Base-by-base conservation (phyloP, 495 filamentous ascomycete genomes). In the Aspergillus kassunensis region DNA sequence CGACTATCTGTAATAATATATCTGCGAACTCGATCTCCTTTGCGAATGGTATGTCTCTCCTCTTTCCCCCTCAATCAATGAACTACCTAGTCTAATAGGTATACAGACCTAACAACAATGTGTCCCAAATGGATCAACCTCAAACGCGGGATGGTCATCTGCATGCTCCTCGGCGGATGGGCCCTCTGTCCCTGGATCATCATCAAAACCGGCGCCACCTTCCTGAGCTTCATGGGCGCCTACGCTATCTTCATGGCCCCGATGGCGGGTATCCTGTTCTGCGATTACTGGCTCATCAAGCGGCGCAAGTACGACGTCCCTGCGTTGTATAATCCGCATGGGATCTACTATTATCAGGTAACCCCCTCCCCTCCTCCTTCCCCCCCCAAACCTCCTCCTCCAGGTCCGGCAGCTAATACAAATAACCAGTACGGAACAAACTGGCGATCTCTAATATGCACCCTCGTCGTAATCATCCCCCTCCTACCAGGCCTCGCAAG, bases 181-280 rank as follows among this genome's bases (percentile, higher is more conserved):
- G 47, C 47, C 13, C 47, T 50, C 35, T 50, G 47, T 41, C 47
- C 47, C 12, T 50, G 47, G 47, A 50, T 50, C 19, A 50, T 50
- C 47, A 50, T 50, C 19, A 21, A 40, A 36, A 50, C 20, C 16
- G 47, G 47, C 8, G 31, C 10, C 13, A 50, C 47, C 0, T 50
- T 50, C 47, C 47, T 50, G 23, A 41, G 35, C 25, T 50, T 50
- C 23, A 50, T 50, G 47, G 47, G 47, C 1, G 47, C 47, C 0
- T 50, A 50, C 10, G 47, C 47, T 10, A 50, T 50, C 13, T 50
- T 50, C 24, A 50, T 50, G 47, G 47, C 47, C 2, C 47, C 47
- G 0, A 50, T 50, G 9, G 47, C 47, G 1, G 47, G 47, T 20
- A 50, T 50, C 11, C 47, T 50, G 9, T 50, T 50, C 36, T 50